Evolutionary conservation across 768 basidiomycete species (phyloP), one percentile per base, ranked within the genome.

Genomic region (Amanita molliuscula): DNA sequence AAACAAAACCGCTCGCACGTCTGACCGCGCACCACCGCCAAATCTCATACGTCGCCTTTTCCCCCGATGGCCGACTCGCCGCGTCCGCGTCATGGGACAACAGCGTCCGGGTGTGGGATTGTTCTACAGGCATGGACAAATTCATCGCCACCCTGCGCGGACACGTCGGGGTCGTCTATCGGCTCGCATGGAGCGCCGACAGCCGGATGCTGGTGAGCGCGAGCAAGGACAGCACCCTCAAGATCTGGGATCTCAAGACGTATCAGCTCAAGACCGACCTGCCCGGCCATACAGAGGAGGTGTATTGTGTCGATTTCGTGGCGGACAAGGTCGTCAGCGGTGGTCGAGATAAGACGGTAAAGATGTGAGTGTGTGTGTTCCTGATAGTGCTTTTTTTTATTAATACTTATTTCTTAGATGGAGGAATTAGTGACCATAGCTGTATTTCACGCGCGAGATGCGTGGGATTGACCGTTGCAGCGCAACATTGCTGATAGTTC

Each of bases 281-380:
- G 15, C 91, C 93, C 0, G 95, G 95, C 16, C 95, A 99, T 62
- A 88, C 87, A 1, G 95, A 99, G 57, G 95, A 99, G 64, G 94
- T 99, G 31, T 98, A 97, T 67, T 97, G 95, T 60, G 95, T 99
- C 13, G 95, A 98, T 66, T 99, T 96, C 62, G 94, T 99, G 1
- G 94, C 93, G 0, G 95, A 99, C 69, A 99, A 99, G 65, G 78
- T 97, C n/a, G 92, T 96, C 55, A 95, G 91, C 61, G 95, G 94
- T n/a, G 95, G 95, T 11, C 71, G 87, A 38, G 95, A 98, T 67
- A 79, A 81, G 58, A 85, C 80, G 16, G 81, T 97, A 9, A 96
- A 96, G 69, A 97, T 98, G 90, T 96, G 61, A 57, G 89, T 69
- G 7, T 29, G n/a, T n/a, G n/a, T n/a, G n/a, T n/a, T n/a, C n/a